These are phyloP conservation scores for Talaromyces sp. DNA, from an alignment of 2,329 filamentous ascomycete species.

Conservation along the genomic window DNA sequence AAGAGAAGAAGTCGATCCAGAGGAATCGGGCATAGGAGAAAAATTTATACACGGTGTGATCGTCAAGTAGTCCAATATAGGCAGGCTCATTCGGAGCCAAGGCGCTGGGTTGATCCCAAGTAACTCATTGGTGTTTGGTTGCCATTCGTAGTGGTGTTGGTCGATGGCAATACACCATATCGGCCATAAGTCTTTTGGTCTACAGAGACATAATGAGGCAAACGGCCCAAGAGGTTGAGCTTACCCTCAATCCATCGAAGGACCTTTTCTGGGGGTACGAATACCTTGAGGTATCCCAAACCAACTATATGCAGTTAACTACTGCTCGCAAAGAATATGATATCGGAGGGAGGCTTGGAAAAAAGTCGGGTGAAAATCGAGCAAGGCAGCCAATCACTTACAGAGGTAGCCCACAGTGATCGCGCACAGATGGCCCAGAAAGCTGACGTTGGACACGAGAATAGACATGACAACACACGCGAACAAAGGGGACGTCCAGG, in stretches of 20 bases:
- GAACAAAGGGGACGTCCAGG: constrained; percentile 86
- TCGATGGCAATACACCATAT: constrained; percentile 81
- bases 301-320: constrained; percentile 60
- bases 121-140: constrained; percentile 58
- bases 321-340: not conserved
- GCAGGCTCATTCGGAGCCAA: constrained; percentile 61
- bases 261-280: constrained; percentile 85
- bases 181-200: constrained; percentile 95
- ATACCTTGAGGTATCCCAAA: constrained; percentile 82
- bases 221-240: constrained; percentile 76
- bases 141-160: constrained; percentile 34
- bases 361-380: no score
- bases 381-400: constrained; percentile 49
- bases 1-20: not conserved
- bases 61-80: constrained; percentile 27
- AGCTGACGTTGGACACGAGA: constrained; percentile 77
- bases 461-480: constrained; percentile 74
- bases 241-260: constrained; percentile 87
- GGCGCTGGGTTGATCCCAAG: constrained; percentile 64
- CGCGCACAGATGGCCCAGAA: constrained; percentile 84
- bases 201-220: constrained; percentile 91
- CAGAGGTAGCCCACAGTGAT: constrained; percentile 84
- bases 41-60: not conserved
- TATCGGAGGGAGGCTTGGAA: not conserved
- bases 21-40: not conserved